Percentiles rank a stretch among this genome's conserved stretches.
phyloP scores from a whole-genome alignment of 176 grass and related monocot species.

The Rhynchospora pubera region DNA sequence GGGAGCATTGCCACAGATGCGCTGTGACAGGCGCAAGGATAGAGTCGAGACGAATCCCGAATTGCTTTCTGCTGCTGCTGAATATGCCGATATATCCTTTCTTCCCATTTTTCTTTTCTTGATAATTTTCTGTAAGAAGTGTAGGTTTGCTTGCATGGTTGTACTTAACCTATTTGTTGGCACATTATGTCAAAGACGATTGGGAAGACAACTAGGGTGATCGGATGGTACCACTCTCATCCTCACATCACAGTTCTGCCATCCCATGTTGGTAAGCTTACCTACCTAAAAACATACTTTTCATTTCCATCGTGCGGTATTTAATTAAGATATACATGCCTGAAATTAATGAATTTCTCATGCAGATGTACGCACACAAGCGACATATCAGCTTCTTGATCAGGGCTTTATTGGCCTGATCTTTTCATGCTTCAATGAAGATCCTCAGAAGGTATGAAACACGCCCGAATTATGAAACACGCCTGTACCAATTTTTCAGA shows the following conservation, averaged over 20 bases:
- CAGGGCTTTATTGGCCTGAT: slow-evolving; percentile 80
- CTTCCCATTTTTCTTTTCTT: not conserved
- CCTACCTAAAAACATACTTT: not conserved
- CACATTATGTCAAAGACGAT: slow-evolving; percentile 69
- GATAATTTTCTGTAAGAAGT: slow-evolving; percentile 17
- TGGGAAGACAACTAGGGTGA: slow-evolving; percentile 81
- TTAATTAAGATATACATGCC: slow-evolving; percentile 8
- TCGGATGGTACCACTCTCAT: slow-evolving; percentile 99
- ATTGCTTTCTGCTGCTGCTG: slow-evolving; percentile 70
- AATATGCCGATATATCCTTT: slow-evolving; percentile 94
- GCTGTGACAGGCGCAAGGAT: slow-evolving; percentile 91
- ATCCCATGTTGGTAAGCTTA: slow-evolving; percentile 68
- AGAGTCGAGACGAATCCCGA: slow-evolving; percentile 98
- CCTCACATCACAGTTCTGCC: slow-evolving; percentile 96
- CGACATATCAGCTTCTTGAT: slow-evolving; percentile 87
- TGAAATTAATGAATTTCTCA: slow-evolving; percentile 10
- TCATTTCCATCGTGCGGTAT: not conserved
- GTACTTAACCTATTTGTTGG: slow-evolving; percentile 37
- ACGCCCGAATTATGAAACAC: not conserved
- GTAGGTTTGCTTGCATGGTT: slow-evolving; percentile 10
- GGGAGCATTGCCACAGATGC: slow-evolving; percentile 99
- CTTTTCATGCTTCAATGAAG: slow-evolving; percentile 94
- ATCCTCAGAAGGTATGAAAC: slow-evolving; percentile 64
- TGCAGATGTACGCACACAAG: slow-evolving; percentile 94
- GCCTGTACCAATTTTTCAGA: slow-evolving; percentile 1